A percentile compares a stretch with the other conserved stretches of the same genome.
phyloP scores from a whole-genome alignment of 148 eudicot species.

The Suaeda aralocaspica region DNA sequence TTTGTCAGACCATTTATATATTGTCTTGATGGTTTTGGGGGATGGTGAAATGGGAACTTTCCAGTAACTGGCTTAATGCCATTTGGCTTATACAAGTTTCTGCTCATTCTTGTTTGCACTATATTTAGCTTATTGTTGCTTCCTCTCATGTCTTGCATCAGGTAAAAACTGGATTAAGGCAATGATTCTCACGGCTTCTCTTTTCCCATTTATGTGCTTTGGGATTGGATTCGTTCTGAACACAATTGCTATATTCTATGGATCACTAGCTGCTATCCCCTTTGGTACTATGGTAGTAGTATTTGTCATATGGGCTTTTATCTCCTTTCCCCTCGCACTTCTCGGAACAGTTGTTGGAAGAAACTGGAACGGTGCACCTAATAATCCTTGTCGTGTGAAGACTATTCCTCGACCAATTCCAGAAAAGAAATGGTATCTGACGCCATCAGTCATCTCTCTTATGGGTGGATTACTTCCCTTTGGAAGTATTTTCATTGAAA shows the following conservation, averaged over 20 bases:
- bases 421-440: constrained; percentile 85
- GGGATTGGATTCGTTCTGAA: constrained; percentile 65
- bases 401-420: constrained; percentile 87
- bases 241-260: constrained; percentile 74
- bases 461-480: constrained; percentile 88
- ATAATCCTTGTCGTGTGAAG: constrained; percentile 79
- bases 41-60: background rate
- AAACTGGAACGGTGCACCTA: constrained; percentile 74
- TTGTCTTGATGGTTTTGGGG: background rate
- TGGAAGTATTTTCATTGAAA: constrained; percentile 85
- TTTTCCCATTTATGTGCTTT: constrained; percentile 74
- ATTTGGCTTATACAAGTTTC: background rate
- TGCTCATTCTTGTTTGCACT: background rate
- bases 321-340: constrained; percentile 82
- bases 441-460: constrained; percentile 66
- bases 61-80: background rate
- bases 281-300: constrained; percentile 85
- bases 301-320: constrained; percentile 77
- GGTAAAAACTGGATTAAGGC: constrained; percentile 71
- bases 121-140: background rate
- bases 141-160: constrained; percentile 18
- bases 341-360: constrained; percentile 83
- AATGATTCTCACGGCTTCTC: constrained; percentile 71
- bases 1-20: background rate
- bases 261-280: constrained; percentile 83